Evolutionary conservation across 2,329 filamentous ascomycete genomes (phyloP).

Genomic region (Aspergillus glaucus): DNA sequence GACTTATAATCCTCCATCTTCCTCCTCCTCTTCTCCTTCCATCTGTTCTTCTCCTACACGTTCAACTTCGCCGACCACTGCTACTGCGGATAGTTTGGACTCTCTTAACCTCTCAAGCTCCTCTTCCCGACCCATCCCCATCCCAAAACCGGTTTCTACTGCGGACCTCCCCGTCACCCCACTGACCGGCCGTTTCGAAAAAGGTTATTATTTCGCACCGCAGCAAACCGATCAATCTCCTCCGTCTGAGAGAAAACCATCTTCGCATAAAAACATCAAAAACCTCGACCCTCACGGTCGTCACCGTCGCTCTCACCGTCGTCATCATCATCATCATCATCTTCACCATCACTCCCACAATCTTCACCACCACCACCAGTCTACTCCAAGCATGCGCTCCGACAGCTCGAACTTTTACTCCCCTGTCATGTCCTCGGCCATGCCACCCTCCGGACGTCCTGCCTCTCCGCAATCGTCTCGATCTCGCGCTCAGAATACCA

Average conservation of each 20-base stretch:
- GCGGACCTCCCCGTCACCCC: constrained; percentile 30
- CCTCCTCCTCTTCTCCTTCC: constrained; percentile 12
- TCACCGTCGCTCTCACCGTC: constrained; percentile 4
- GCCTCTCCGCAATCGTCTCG: constrained; percentile 29
- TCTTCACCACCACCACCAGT: neutral
- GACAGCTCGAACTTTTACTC: constrained; percentile 28
- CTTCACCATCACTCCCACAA: neutral
- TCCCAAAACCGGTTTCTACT: constrained; percentile 20
- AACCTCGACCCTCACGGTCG: constrained; percentile 10
- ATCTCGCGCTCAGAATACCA: constrained; percentile 23
- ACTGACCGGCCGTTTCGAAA: constrained; percentile 33
- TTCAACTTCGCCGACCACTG: constrained; percentile 18
- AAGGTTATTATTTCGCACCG: constrained; percentile 29
- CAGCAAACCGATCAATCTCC: constrained; percentile 7
- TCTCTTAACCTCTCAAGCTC: constrained; percentile 22
- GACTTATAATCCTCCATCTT: constrained; percentile 29
- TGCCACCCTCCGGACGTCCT: constrained; percentile 27
- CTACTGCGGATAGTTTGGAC: constrained; percentile 19
- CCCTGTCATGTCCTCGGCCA: constrained; percentile 23
- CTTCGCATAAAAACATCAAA: constrained; percentile 3
- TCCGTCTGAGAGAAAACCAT: neutral
- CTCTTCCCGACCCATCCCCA: constrained; percentile 30
- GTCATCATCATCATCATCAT: neutral
- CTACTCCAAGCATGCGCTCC: constrained; percentile 24
- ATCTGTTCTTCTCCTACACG: constrained; percentile 12